Base-by-base conservation (phyloP, 805 yeast species). In the Saccharomycopsis guyanensis region DNA sequence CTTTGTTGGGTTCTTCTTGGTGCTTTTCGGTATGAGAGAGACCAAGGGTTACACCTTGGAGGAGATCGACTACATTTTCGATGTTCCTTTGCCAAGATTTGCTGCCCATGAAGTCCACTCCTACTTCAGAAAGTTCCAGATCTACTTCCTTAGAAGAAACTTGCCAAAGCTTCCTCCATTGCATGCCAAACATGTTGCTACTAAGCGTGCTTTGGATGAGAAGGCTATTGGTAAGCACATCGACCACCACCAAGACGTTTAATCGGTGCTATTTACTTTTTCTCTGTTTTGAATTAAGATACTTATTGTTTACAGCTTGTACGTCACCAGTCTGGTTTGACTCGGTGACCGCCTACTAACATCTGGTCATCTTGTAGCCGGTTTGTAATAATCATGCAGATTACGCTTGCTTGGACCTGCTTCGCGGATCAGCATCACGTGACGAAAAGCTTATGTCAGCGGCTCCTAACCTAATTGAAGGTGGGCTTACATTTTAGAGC, bases 11-110 rank as follows among this genome's bases (percentile, higher is more conserved):
- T 80, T 79, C 68, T 76, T 79, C 65, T 55, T 85, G 56, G 85
- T 83, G 3, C 71, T 85, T 45, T 79, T 83, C 72, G 68, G 82
- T 60, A 66, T 82, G 49, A 84, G 86, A 2, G 86, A 80, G 58
- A 80, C 86, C 3, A 76, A 75, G 60, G 75, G 76, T 16, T 66
- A 78, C 56, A 79, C 86, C 0, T 68, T 80, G 60, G 87, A 80
- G 62, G 87, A 80, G 59, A 68, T 80, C 61, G 86, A 80, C 58
- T 83, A 78, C 42, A 85, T 80, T 29, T 80, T 80, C 57, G 73
- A 71, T 40, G 82, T 81, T 15, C 74, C 82, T n/a, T 56, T 73
- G 40, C 50, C 64, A 48, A 65, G 72, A 44, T 85, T 81, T 55
- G 82, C 86, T 12, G 58, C 57, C 23, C 69, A 70, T 52, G 76